Evolutionary conservation across 495 filamentous ascomycete genomes (phyloP).

Genomic region (Rhizodiscina lignyota): DNA sequence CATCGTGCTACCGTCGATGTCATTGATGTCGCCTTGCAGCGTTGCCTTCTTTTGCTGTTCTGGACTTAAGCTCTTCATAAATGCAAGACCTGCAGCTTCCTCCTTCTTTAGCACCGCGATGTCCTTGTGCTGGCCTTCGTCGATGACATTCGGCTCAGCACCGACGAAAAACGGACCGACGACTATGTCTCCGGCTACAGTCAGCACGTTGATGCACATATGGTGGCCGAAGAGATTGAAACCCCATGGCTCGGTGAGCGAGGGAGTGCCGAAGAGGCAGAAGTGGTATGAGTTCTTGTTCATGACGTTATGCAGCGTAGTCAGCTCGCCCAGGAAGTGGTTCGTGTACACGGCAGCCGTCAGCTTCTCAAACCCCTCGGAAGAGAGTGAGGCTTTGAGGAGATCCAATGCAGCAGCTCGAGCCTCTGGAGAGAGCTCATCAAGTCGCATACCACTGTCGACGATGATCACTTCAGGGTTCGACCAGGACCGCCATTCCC

Average conservation of each 20-base stretch:
- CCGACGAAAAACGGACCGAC: constrained; percentile 58
- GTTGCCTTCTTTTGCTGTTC: constrained; percentile 34
- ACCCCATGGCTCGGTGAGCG: constrained; percentile 41
- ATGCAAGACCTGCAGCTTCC: constrained; percentile 38
- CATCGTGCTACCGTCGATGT: too few relatives aligned
- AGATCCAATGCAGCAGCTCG: constrained; percentile 30
- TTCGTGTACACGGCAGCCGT: constrained; percentile 57
- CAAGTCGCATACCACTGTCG: constrained; percentile 48
- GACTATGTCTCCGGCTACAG: constrained; percentile 41
- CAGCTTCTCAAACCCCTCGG: constrained; percentile 56
- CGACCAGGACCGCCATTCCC: constrained; percentile 59
- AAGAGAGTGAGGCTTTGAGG: constrained; percentile 39
- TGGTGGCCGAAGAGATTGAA: constrained; percentile 67
- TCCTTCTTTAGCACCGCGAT: constrained; percentile 49
- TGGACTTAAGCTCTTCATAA: constrained; percentile 46
- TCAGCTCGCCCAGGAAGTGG: constrained; percentile 57
- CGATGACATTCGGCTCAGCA: constrained; percentile 60
- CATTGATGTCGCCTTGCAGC: too few relatives aligned
- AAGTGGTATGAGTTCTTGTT: constrained; percentile 68
- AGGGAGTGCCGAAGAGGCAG: constrained; percentile 40
- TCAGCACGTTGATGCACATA: constrained; percentile 50
- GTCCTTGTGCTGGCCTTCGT: constrained; percentile 40
- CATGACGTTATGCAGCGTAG: constrained; percentile 40
- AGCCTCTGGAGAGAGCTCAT: constrained; percentile 28
- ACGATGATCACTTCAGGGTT: constrained; percentile 48